These are phyloP conservation scores for Escallonia herrerae DNA, from an alignment of 129 eudicot genomes.

Conservation along the genomic window DNA sequence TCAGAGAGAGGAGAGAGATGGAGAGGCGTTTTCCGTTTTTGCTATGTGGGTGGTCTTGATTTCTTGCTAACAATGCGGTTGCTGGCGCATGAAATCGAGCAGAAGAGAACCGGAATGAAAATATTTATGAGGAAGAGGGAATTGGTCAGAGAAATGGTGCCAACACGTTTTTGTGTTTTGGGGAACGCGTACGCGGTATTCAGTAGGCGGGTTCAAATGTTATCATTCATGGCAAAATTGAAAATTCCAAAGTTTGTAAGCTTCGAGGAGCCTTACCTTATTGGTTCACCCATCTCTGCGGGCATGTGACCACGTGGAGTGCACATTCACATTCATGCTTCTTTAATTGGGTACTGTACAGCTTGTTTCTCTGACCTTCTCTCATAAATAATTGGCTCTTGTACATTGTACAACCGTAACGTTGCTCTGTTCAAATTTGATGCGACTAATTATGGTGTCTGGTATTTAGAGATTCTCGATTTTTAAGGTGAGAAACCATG, in stretches of 20 bases:
- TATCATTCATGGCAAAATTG: conserved; percentile 4
- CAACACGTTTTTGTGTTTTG: background rate
- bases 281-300: conserved; percentile 19
- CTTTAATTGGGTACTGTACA: background rate
- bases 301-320: conserved; percentile 10
- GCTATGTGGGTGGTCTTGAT: background rate
- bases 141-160: conserved; percentile 13
- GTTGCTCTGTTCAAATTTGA: too few relatives aligned
- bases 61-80: too few relatives aligned
- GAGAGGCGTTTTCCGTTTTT: background rate
- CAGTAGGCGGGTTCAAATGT: background rate
- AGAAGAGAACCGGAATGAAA: conserved; percentile 1
- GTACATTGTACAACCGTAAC: too few relatives aligned
- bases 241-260: conserved; percentile 19
- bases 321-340: background rate
- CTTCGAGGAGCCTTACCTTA: conserved; percentile 29
- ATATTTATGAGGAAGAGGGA: conserved; percentile 2
- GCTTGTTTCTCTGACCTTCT: background rate
- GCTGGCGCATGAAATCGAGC: background rate
- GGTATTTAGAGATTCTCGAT: too few relatives aligned
- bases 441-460: too few relatives aligned
- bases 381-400: background rate
- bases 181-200: background rate
- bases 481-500: too few relatives aligned
- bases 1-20: background rate